These are phyloP conservation scores for Phytophthora palmivora DNA, from an alignment of 352 stramenopile species.

Conservation along the genomic window DNA sequence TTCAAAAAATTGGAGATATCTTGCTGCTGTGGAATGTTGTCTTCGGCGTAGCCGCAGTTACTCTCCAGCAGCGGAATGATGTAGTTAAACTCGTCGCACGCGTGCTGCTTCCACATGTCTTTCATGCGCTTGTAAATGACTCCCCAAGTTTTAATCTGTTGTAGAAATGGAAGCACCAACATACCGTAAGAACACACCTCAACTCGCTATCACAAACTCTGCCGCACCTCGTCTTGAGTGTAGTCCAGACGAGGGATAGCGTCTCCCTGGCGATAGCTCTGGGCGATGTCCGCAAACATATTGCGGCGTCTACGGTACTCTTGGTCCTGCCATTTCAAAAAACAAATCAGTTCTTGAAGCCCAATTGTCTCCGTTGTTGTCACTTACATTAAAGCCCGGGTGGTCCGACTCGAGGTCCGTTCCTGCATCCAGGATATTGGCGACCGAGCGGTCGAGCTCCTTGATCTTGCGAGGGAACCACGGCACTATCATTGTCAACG, in stretches of 20 bases:
- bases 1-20: conserved; percentile 97
- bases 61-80: conserved; percentile 94
- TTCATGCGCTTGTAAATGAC: conserved; percentile 95
- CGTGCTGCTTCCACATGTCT: conserved; percentile 93
- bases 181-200: background rate
- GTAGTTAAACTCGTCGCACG: conserved; percentile 97
- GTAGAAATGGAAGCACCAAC: conserved; percentile 2
- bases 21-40: conserved; percentile 96
- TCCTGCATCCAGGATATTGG: conserved; percentile 94
- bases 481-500: conserved; percentile 49
- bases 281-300: conserved; percentile 89
- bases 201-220: background rate
- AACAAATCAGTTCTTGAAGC: background rate
- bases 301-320: conserved; percentile 92
- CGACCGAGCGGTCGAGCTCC: conserved; percentile 79
- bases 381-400: conserved; percentile 92
- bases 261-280: conserved; percentile 91
- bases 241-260: conserved; percentile 95
- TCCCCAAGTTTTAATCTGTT: conserved; percentile 87
- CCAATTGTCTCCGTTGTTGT: background rate
- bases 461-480: conserved; percentile 90
- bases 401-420: conserved; percentile 94
- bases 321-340: conserved; percentile 56
- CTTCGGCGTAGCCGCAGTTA: conserved; percentile 93
- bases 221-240: conserved; percentile 92